phyloP scores from a whole-genome alignment of 495 filamentous ascomycete genomes.

The Collariella sp. region DNA sequence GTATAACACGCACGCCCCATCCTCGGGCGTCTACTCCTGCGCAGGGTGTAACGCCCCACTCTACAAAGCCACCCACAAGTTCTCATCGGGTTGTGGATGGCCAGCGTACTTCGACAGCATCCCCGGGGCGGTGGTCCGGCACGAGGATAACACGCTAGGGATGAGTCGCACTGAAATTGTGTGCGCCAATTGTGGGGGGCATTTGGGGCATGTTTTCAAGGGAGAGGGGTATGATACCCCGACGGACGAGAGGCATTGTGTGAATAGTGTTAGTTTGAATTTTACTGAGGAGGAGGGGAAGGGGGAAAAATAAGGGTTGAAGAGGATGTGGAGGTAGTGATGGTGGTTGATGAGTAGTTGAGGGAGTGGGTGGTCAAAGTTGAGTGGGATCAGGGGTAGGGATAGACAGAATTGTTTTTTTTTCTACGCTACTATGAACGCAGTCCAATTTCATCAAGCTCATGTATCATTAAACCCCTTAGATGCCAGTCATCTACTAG shows the following conservation, averaged over 20 bases:
- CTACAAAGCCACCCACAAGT: conserved; percentile 86
- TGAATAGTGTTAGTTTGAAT: conserved; percentile 86
- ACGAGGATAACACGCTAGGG: conserved; percentile 66
- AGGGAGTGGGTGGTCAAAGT: no score
- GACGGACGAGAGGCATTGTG: conserved; percentile 94
- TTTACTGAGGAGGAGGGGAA: conserved; percentile 51
- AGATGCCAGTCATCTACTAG: background rate
- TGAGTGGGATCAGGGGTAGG: no score
- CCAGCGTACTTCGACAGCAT: conserved; percentile 94
- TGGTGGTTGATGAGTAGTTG: no score
- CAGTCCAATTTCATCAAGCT: no score
- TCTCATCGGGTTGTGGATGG: conserved; percentile 95
- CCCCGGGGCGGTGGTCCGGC: conserved; percentile 75
- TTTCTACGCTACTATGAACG: no score
- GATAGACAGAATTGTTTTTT: no score
- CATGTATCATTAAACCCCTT: background rate
- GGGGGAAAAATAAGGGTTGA: conserved; percentile 24
- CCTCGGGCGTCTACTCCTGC: conserved; percentile 70
- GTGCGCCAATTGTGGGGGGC: conserved; percentile 87
- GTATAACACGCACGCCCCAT: conserved; percentile 79
- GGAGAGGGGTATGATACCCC: conserved; percentile 85
- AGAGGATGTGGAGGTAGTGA: background rate
- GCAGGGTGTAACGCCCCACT: conserved; percentile 79
- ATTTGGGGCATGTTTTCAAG: conserved; percentile 96
- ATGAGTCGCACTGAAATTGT: conserved; percentile 90